phyloP scores from a whole-genome alignment of 495 filamentous ascomycete species.

The Tuber indicum region DNA sequence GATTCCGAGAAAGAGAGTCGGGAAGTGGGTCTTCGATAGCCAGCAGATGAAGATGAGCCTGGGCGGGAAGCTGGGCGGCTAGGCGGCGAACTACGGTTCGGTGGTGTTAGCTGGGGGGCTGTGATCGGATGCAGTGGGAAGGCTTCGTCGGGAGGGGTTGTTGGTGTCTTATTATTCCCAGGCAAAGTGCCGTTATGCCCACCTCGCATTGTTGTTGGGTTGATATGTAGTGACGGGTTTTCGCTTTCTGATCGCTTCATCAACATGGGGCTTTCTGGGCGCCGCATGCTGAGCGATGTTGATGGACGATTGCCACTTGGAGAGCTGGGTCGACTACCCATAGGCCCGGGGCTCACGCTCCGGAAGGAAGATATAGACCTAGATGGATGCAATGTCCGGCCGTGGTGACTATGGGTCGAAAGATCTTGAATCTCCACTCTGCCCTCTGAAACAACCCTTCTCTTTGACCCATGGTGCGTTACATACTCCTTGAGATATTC shows the following conservation, averaged over 20 bases:
- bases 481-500: constrained; percentile 94
- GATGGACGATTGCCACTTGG: constrained; percentile 8
- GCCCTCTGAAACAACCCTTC: constrained; percentile 25
- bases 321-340: constrained; percentile 29
- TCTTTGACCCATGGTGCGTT: constrained; percentile 63
- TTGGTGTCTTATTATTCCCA: constrained; percentile 12
- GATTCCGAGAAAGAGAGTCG: constrained; percentile 34
- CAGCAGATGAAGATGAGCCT: constrained; percentile 27
- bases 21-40: constrained; percentile 32
- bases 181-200: constrained; percentile 33
- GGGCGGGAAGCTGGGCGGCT: constrained; percentile 34
- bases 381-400: constrained; percentile 17
- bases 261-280: constrained; percentile 24
- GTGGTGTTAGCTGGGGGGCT: constrained; percentile 29
- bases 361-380: constrained; percentile 29
- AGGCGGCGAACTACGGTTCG: constrained; percentile 43
- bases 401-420: constrained; percentile 34
- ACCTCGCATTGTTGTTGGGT: constrained; percentile 33
- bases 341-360: constrained; percentile 28
- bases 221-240: constrained; percentile 11
- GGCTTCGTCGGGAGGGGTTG: constrained; percentile 19
- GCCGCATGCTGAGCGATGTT: constrained; percentile 14
- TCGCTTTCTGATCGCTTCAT: constrained; percentile 17
- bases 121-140: constrained; percentile 12
- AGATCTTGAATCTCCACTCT: constrained; percentile 53